Base-by-base conservation (phyloP, 305 asterid species). In the Fraxinus dipetala region DNA sequence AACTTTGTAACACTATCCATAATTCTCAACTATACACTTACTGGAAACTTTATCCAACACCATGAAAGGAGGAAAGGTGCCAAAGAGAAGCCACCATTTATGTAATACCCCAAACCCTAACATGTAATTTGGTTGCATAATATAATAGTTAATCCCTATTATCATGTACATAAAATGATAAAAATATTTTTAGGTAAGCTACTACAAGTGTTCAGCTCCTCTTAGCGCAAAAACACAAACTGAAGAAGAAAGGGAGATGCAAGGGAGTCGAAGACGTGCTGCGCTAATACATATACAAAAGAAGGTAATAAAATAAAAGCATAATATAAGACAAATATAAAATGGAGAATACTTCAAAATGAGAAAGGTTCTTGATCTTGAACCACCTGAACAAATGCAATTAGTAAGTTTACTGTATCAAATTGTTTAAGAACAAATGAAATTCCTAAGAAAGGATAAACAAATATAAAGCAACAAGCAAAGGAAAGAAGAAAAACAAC, bases 401-500 rank as follows among this genome's bases (percentile, higher is more conserved):
- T 43, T 56, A 18, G 8, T 56, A 6, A 56, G 28, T 20, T 18
- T 18, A 56, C 75, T 51, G 59, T 80, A 51, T 78, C 61, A 18
- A 40, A 79, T 35, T 24, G 65, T 75, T 72, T 35, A 40, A 34
- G 16, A 48, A 40, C 77, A 61, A 40, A 54, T n/a, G 75, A 72
- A 61, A 61, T 81, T 75, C 32, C 75, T 48, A 14, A 20, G n/a
- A 78, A 35, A 24, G 69, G 72, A 79, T 35, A 24, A 48, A 75
- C 59, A 43, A 67, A 80, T 80, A 74, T 63, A 43, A 72, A 59
- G 43, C 56, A 70, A 1, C 38, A 48, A 14, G 20, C 59, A 48
- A 48, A 48, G 59, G 59, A 48, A 48, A 48, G 59, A 48, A 48
- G 6, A 48, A 48, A 48, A 48, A 48, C 18, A 69, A 95, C 99